Conservation (phyloP, 2,329 filamentous ascomycete species). For the Arachnomyces sp. region DNA sequence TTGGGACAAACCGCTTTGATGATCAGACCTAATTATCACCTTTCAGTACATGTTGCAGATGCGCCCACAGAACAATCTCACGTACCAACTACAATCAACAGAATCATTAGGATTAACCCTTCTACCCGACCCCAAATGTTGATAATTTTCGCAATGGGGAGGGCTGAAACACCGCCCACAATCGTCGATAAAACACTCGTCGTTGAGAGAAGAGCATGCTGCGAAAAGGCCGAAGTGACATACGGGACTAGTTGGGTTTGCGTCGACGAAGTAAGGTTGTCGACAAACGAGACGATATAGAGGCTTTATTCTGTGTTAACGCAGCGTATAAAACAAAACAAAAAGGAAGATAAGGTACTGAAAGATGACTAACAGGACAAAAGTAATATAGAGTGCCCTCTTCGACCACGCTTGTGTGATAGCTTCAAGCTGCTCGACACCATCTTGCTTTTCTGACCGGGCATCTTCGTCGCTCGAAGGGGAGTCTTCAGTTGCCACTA, state of each 20-base stretch:
- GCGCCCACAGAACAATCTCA: slow-evolving; percentile 54
- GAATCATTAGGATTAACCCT: slow-evolving; percentile 36
- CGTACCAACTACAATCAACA: slow-evolving; percentile 39
- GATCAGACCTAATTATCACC: slow-evolving; percentile 45
- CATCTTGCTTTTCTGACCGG: slow-evolving; percentile 2
- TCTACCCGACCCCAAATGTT: slow-evolving; percentile 57
- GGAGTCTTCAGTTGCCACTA: too few species aligned
- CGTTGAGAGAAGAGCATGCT: slow-evolving; percentile 27
- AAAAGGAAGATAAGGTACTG: too few species aligned
- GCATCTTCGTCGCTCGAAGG: too few species aligned
- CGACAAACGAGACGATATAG: slow-evolving; percentile 3
- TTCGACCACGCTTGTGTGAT: slow-evolving; percentile 7
- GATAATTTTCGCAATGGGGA: slow-evolving; percentile 56
- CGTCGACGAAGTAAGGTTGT: slow-evolving; percentile 1
- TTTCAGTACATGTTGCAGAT: slow-evolving; percentile 37
- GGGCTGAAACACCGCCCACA: slow-evolving; percentile 51
- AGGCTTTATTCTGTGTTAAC: background rate
- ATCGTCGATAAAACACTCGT: slow-evolving; percentile 49
- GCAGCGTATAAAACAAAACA: too few species aligned
- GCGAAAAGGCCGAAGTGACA: too few species aligned
- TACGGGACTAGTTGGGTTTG: slow-evolving; percentile 16
- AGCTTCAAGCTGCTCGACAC: slow-evolving; percentile 5
- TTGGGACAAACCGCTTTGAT: slow-evolving; percentile 57
- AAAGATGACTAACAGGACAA: slow-evolving; percentile 2
- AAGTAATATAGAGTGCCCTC: slow-evolving; percentile 4